These are phyloP conservation scores for Rhododendron molle DNA, from an alignment of 148 eudicot genomes.

Conservation along the genomic window DNA sequence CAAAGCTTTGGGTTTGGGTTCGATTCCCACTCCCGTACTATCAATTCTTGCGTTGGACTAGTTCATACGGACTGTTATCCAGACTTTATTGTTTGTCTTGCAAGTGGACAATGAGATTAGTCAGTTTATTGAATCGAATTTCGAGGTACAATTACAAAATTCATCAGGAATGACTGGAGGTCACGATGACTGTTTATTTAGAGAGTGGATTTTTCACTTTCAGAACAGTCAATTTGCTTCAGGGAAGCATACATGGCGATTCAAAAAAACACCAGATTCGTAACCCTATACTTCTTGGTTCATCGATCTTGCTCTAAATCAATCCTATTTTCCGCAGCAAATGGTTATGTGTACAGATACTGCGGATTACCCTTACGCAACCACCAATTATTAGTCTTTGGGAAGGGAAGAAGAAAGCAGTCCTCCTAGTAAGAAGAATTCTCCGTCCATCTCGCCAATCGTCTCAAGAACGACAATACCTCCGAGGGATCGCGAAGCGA, in stretches of 20 bases:
- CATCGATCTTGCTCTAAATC: not conserved
- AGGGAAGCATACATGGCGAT: not conserved
- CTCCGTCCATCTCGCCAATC: constrained; percentile 43
- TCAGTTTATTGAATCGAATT: no score
- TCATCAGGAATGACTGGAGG: no score
- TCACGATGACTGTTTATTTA: not conserved
- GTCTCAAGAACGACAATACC: constrained; percentile 50
- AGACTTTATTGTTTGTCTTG: not conserved
- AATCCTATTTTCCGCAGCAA: not conserved
- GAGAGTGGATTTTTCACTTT: not conserved
- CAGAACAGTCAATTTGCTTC: not conserved
- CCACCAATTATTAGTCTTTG: not conserved
- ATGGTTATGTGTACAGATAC: not conserved
- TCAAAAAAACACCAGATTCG: not conserved
- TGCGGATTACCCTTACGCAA: not conserved
- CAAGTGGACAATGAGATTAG: not conserved
- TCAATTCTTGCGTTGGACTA: not conserved
- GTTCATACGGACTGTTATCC: no score
- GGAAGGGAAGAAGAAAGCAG: not conserved
- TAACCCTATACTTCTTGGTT: not conserved
- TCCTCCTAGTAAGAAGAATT: constrained; percentile 9
- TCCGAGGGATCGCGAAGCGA: constrained; percentile 73
- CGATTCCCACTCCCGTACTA: not conserved
- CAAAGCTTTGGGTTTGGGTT: not conserved
- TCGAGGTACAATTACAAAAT: no score